Conservation (phyloP, 2,329 filamentous ascomycete genomes). For the Penicillium corylophilum region DNA sequence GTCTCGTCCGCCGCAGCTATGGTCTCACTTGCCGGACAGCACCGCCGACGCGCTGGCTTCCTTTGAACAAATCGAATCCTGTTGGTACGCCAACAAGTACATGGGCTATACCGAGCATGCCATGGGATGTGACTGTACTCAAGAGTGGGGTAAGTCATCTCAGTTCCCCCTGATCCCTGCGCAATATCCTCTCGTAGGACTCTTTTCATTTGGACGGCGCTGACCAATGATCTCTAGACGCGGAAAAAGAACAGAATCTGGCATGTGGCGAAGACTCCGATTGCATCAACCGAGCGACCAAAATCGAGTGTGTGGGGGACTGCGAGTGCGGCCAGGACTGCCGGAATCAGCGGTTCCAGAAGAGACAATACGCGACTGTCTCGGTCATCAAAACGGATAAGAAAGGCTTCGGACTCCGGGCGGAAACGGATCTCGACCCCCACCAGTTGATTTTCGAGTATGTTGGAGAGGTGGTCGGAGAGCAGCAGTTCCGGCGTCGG, state of each 20-base stretch:
- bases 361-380: slow-evolving; percentile 83
- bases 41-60: slow-evolving; percentile 71
- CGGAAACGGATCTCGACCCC: slow-evolving; percentile 71
- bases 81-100: slow-evolving; percentile 86
- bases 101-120: slow-evolving; percentile 90
- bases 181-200: not conserved
- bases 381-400: slow-evolving; percentile 97
- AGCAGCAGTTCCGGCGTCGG: slow-evolving; percentile 80
- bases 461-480: slow-evolving; percentile 96
- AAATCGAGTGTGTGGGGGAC: slow-evolving; percentile 89
- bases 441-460: slow-evolving; percentile 98
- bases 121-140: slow-evolving; percentile 90
- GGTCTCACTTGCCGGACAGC: slow-evolving; percentile 71
- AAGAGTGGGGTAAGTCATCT: slow-evolving; percentile 81
- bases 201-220: not conserved
- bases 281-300: slow-evolving; percentile 97
- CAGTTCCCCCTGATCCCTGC: slow-evolving; percentile 22
- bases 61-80: slow-evolving; percentile 80
- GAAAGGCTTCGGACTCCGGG: slow-evolving; percentile 89
- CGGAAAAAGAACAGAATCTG: slow-evolving; percentile 60
- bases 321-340: slow-evolving; percentile 86
- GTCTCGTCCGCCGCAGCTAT: slow-evolving; percentile 64
- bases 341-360: slow-evolving; percentile 93
- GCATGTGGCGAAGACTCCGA: slow-evolving; percentile 95
- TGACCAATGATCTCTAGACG: slow-evolving; percentile 41